A percentile compares a stretch with the other conserved stretches of the same genome.
phyloP scores from a whole-genome alignment of 1,284 basidiomycete species.

The Gomphus bonarii region DNA sequence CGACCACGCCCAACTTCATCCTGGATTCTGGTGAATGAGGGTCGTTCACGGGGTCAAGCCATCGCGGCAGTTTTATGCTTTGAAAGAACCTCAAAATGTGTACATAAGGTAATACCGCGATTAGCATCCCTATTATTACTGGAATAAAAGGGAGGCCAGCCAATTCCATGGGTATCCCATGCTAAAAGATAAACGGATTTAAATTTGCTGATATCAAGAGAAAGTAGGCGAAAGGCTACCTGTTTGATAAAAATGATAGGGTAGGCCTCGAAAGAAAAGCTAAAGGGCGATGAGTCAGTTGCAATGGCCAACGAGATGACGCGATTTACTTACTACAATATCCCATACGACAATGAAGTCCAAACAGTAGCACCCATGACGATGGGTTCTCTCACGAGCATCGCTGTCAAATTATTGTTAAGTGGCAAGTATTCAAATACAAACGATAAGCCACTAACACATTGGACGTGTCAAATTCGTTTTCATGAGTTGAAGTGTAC shows the following conservation, averaged over 20 bases:
- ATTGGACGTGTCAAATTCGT: slow-evolving; percentile 18
- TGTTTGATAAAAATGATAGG: slow-evolving; percentile 20
- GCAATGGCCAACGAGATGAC: slow-evolving; percentile 2
- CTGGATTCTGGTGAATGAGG: slow-evolving; percentile 13
- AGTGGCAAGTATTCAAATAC: neutral
- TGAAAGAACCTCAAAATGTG: slow-evolving; percentile 8
- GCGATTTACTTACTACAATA: slow-evolving; percentile 19
- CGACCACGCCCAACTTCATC: slow-evolving; percentile 14
- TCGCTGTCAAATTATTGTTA: slow-evolving; percentile 13
- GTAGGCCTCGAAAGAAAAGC: slow-evolving; percentile 22
- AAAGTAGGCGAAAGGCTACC: slow-evolving; percentile 5
- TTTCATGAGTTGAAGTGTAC: slow-evolving; percentile 15
- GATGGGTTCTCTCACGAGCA: slow-evolving; percentile 21
- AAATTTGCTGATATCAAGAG: neutral
- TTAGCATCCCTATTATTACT: slow-evolving; percentile 16
- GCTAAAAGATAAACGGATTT: slow-evolving; percentile 12
- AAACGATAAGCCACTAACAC: slow-evolving; percentile 2
- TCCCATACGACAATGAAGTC: slow-evolving; percentile 21
- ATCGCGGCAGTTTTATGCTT: slow-evolving; percentile 15
- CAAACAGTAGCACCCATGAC: slow-evolving; percentile 20
- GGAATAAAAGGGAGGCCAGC: slow-evolving; percentile 17
- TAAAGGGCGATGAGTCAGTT: neutral
- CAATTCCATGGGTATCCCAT: slow-evolving; percentile 17
- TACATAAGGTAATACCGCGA: slow-evolving; percentile 12
- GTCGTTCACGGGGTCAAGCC: slow-evolving; percentile 9